Evolutionary conservation across 768 basidiomycete species (phyloP).

Genomic region (Serendipita vermifera): DNA sequence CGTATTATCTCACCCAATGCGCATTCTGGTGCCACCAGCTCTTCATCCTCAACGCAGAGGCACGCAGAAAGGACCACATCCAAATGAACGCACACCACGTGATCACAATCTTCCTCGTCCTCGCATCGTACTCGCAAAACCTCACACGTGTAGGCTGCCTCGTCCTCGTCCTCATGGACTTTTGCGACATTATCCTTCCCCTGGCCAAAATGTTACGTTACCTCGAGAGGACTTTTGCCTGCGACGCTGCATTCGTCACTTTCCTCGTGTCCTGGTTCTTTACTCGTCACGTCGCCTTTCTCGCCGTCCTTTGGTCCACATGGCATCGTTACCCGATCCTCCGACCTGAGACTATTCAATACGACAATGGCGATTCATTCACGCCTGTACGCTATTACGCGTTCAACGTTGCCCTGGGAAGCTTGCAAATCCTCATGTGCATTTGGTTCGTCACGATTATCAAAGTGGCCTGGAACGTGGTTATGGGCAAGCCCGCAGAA

Average conservation of each 20-base stretch:
- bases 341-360: slow-evolving; percentile 46
- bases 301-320: slow-evolving; percentile 51
- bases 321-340: slow-evolving; percentile 37
- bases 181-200: slow-evolving; percentile 87
- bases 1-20: slow-evolving; percentile 76
- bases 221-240: slow-evolving; percentile 46
- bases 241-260: slow-evolving; percentile 61
- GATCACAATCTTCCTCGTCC: slow-evolving; percentile 71
- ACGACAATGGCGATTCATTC: slow-evolving; percentile 42
- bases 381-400: slow-evolving; percentile 30
- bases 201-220: slow-evolving; percentile 92
- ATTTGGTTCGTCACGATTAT: slow-evolving; percentile 84
- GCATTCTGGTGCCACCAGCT: slow-evolving; percentile 90
- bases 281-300: slow-evolving; percentile 76
- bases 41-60: slow-evolving; percentile 86
- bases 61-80: slow-evolving; percentile 76
- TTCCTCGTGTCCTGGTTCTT: slow-evolving; percentile 87
- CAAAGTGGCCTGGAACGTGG: slow-evolving; percentile 67
- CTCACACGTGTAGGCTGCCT: slow-evolving; percentile 82
- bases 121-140: slow-evolving; percentile 64
- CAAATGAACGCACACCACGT: slow-evolving; percentile 97
- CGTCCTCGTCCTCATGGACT: slow-evolving; percentile 88
- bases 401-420: slow-evolving; percentile 44
- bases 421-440: slow-evolving; percentile 57
- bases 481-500: slow-evolving; percentile 61